Conservation (phyloP, 139 green algal genomes). For the Astrephomene gubernaculifera region DNA sequence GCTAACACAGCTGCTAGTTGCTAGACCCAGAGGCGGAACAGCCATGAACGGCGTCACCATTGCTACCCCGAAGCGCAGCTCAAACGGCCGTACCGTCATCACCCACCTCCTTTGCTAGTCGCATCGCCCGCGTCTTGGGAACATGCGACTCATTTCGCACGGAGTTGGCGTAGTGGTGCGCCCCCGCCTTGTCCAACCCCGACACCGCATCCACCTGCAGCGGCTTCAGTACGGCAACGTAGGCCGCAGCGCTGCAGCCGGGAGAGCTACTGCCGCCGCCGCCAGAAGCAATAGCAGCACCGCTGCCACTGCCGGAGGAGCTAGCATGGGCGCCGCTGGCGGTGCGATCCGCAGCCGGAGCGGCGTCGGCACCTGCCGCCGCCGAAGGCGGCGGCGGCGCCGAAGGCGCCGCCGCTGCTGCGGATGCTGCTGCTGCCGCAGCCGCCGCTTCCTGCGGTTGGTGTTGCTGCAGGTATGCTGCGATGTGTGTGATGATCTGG, state of each 20-base stretch:
- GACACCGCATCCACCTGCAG: slow-evolving; percentile 41
- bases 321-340: not conserved
- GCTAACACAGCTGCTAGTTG: too few relatives aligned
- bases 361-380: not conserved
- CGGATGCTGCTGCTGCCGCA: not conserved
- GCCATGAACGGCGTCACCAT: too few relatives aligned
- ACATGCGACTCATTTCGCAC: slow-evolving; percentile 33
- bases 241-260: not conserved
- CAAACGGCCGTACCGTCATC: too few relatives aligned
- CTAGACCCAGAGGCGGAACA: too few relatives aligned
- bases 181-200: not conserved
- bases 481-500: slow-evolving; percentile 15
- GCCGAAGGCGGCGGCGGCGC: not conserved
- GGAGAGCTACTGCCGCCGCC: not conserved
- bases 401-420: not conserved
- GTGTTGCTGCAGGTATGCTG: not conserved
- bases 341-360: not conserved
- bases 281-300: too few relatives aligned
- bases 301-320: not conserved
- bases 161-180: slow-evolving; percentile 48
- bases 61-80: too few relatives aligned
- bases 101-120: slow-evolving; percentile 65
- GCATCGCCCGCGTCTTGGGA: slow-evolving; percentile 36
- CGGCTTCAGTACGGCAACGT: slow-evolving; percentile 15
- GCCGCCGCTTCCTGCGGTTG: not conserved